phyloP scores from a whole-genome alignment of 164 flowering plant genomes.

The Pachysandra terminalis region DNA sequence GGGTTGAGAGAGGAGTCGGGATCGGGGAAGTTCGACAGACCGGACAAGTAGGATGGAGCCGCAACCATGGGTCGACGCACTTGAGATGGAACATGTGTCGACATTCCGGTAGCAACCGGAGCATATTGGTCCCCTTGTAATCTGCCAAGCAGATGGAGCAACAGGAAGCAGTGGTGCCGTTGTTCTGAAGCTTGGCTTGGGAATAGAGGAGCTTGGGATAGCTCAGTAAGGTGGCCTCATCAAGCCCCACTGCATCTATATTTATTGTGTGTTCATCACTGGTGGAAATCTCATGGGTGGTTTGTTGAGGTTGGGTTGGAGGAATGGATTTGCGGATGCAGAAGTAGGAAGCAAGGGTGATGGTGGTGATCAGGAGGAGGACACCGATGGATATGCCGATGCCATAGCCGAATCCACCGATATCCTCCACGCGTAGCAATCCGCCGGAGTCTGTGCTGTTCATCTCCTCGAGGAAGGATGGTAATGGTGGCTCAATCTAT shows the following conservation, averaged over 20 bases:
- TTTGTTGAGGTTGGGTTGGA: constrained; percentile 1
- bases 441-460: constrained; percentile 40
- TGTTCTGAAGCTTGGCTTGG: constrained; percentile 35
- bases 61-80: constrained; percentile 80
- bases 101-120: constrained; percentile 73
- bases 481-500: not conserved
- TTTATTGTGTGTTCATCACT: not conserved
- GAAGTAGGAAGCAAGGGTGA: constrained; percentile 69
- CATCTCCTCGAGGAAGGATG: constrained; percentile 16
- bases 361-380: constrained; percentile 72
- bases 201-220: constrained; percentile 69
- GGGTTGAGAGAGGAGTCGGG: constrained; percentile 70
- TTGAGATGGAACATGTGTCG: constrained; percentile 63
- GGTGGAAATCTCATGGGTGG: not conserved
- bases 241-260: constrained; percentile 48
- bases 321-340: constrained; percentile 40
- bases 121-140: constrained; percentile 51
- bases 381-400: constrained; percentile 67
- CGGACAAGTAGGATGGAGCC: constrained; percentile 77
- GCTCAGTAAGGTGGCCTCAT: constrained; percentile 55
- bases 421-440: constrained; percentile 34
- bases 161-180: constrained; percentile 39
- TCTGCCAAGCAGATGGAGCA: constrained; percentile 89
- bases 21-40: constrained; percentile 69
- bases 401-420: constrained; percentile 67